Evolutionary conservation across 495 filamentous ascomycete genomes (phyloP).

Genomic region (Chaetomium tenue): DNA sequence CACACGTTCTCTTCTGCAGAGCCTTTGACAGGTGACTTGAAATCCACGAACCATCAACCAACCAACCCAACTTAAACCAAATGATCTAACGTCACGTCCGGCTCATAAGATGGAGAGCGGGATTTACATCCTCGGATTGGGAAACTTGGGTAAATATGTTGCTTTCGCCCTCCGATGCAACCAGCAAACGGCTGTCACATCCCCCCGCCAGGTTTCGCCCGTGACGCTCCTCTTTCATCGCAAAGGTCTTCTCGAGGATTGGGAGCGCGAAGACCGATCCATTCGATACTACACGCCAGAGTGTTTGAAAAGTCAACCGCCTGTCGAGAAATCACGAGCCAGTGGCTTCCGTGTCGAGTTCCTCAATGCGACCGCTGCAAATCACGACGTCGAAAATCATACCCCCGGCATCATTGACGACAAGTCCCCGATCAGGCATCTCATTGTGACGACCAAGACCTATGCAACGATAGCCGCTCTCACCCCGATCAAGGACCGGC

Average conservation of each 20-base stretch:
- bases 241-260: slow-evolving; percentile 31
- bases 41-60: too few species aligned
- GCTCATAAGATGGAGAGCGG: not conserved
- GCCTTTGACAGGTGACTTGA: too few species aligned
- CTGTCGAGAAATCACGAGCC: slow-evolving; percentile 5
- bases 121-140: slow-evolving; percentile 52
- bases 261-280: slow-evolving; percentile 21
- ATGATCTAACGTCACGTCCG: not conserved
- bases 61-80: too few species aligned
- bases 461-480: slow-evolving; percentile 56
- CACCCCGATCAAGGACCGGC: slow-evolving; percentile 52
- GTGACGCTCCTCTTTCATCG: slow-evolving; percentile 45
- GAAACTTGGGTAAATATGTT: slow-evolving; percentile 54
- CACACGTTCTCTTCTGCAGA: too few species aligned
- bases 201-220: slow-evolving; percentile 4
- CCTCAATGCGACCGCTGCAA: not conserved
- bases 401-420: not conserved
- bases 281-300: slow-evolving; percentile 20
- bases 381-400: not conserved
- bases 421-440: slow-evolving; percentile 50
- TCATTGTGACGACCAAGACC: slow-evolving; percentile 72
- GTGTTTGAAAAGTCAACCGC: too few species aligned
- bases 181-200: not conserved
- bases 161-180: slow-evolving; percentile 30
- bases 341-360: slow-evolving; percentile 22